A percentile compares a stretch with the other conserved stretches of the same genome.
Evolutionary conservation across 306 rosid genomes (phyloP).

Genomic region (Quercus engelmannii): DNA sequence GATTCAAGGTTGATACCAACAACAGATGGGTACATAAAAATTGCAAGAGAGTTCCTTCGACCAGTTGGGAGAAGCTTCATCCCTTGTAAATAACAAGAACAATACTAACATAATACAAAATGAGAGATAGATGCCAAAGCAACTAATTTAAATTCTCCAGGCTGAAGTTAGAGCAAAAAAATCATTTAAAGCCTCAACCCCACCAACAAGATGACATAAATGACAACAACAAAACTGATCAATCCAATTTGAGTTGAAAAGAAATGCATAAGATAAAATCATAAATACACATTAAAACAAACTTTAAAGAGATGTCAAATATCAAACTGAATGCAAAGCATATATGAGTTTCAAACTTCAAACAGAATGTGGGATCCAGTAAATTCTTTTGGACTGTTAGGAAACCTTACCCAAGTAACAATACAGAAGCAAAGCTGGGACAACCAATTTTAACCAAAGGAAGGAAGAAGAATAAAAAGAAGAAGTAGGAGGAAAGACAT

Average conservation of each 20-base stretch:
- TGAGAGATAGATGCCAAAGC: neutral
- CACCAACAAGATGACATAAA: neutral
- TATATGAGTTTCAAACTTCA: neutral
- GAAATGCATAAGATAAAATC: neutral
- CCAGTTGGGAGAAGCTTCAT: constrained; percentile 97
- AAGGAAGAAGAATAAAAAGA: neutral
- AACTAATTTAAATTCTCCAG: neutral
- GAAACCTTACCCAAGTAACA: neutral
- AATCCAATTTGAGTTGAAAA: neutral
- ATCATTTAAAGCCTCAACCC: neutral
- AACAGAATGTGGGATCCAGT: neutral
- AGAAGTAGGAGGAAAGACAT: neutral
- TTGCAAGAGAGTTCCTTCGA: constrained; percentile 71
- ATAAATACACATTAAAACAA: neutral
- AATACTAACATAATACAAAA: constrained; percentile 13
- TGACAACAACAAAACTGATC: neutral
- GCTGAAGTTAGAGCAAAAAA: neutral
- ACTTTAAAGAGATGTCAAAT: neutral
- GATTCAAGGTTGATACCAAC: constrained; percentile 43
- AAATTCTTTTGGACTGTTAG: neutral
- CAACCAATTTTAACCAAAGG: neutral
- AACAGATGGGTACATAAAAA: constrained; percentile 68
- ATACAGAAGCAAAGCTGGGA: neutral
- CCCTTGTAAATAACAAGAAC: constrained; percentile 61
- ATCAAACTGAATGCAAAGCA: neutral